Percentiles rank a stretch among this genome's conserved stretches.
Evolutionary conservation across 148 eudicot genomes (phyloP).

Genomic region (Fagopyrum tataricum): DNA sequence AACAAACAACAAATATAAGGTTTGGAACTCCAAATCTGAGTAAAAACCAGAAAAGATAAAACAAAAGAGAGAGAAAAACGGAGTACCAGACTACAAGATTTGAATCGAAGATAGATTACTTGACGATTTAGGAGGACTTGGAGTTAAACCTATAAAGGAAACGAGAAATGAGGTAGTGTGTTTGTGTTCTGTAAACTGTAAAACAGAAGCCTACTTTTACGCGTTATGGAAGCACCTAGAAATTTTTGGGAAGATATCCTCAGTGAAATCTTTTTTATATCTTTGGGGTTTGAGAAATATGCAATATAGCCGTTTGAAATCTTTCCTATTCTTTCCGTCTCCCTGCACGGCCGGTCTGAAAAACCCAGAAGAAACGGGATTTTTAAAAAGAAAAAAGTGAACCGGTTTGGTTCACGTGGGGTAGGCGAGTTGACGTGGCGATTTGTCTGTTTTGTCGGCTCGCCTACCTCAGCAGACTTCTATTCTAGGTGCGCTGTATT

Average conservation of each 20-base stretch:
- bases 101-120: background rate
- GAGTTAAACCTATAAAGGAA: slow-evolving; percentile 2
- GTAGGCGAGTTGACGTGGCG: background rate
- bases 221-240: slow-evolving; percentile 1
- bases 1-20: background rate
- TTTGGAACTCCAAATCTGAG: background rate
- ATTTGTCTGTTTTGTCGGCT: slow-evolving; percentile 6
- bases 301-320: slow-evolving; percentile 6
- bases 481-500: background rate
- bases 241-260: background rate
- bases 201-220: background rate
- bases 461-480: background rate
- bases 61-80: background rate
- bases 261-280: background rate
- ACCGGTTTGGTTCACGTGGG: slow-evolving; percentile 8
- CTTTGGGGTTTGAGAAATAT: background rate
- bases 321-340: background rate
- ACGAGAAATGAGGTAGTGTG: slow-evolving; percentile 12
- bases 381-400: background rate
- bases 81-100: background rate
- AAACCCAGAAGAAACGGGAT: background rate
- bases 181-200: slow-evolving; percentile 6
- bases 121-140: background rate
- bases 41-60: background rate
- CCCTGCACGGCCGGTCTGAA: background rate